A percentile compares a stretch with the other conserved stretches of the same genome.
These are phyloP conservation scores for Metschnikowia orientalis DNA, from an alignment of 805 yeast species.

Conservation along the genomic window DNA sequence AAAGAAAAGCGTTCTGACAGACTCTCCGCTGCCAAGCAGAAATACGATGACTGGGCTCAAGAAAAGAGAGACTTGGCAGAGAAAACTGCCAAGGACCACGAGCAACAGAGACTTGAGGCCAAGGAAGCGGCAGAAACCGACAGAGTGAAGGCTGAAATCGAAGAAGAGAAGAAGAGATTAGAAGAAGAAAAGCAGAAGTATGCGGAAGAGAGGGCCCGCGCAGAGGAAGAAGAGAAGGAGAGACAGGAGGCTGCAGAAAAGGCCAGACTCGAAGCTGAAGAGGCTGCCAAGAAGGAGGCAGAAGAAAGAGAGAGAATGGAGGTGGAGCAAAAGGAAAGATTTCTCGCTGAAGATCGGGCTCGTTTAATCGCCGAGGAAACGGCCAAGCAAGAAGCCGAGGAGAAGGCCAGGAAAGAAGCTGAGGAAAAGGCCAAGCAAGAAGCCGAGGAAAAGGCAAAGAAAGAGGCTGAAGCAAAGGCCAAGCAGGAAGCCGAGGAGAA, in stretches of 20 bases:
- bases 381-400: slow-evolving; percentile 18
- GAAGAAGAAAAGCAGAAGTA: slow-evolving; percentile 14
- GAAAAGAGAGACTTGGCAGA: slow-evolving; percentile 41
- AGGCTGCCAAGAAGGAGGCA: slow-evolving; percentile 21
- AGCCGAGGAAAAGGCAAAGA: neutral
- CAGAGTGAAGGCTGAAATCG: slow-evolving; percentile 12
- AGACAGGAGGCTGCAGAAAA: slow-evolving; percentile 12
- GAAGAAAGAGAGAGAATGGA: slow-evolving; percentile 24
- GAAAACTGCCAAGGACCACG: slow-evolving; percentile 24
- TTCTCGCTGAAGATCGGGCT: slow-evolving; percentile 10
- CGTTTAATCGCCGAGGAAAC: slow-evolving; percentile 24
- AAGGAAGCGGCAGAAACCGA: slow-evolving; percentile 29
- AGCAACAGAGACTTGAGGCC: slow-evolving; percentile 29
- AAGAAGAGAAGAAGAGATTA: slow-evolving; percentile 13
- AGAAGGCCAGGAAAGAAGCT: slow-evolving; percentile 9
- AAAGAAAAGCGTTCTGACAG: slow-evolving; percentile 34
- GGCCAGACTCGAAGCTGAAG: slow-evolving; percentile 10
- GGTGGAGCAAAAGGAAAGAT: slow-evolving; percentile 15
- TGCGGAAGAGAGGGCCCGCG: slow-evolving; percentile 14
- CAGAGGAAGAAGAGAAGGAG: slow-evolving; percentile 14
- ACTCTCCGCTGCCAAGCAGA: slow-evolving; percentile 39
- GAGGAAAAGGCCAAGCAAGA: slow-evolving; percentile 18
- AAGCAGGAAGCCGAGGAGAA: slow-evolving; percentile 6
- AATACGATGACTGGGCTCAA: slow-evolving; percentile 40
- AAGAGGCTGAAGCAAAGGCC: slow-evolving; percentile 8